phyloP scores from a whole-genome alignment of 768 basidiomycete species.

The Lactarius deliciosus region DNA sequence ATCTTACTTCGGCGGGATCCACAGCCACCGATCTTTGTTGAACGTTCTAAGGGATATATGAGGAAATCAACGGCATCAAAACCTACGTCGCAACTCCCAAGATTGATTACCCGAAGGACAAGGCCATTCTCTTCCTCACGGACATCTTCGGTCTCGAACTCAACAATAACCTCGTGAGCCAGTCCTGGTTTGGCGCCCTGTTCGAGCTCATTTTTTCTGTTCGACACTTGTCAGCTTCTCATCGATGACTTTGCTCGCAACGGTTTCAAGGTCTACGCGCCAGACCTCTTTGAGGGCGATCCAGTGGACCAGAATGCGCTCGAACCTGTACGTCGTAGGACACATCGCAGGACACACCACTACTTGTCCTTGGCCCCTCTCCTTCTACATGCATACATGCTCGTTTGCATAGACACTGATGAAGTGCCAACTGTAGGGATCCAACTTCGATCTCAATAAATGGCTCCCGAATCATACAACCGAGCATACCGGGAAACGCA shows the following conservation, averaged over 20 bases:
- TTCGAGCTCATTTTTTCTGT: not conserved
- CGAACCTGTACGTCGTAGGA: constrained; percentile 18
- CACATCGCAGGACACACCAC: too few relatives aligned
- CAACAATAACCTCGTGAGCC: constrained; percentile 37
- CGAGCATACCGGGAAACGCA: constrained; percentile 24
- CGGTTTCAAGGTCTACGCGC: constrained; percentile 34
- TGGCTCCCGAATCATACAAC: constrained; percentile 29
- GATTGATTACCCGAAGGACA: constrained; percentile 41
- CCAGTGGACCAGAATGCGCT: constrained; percentile 29
- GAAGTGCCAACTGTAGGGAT: not conserved
- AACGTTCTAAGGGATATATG: constrained; percentile 35
- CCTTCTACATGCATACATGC: not conserved
- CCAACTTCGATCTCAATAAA: constrained; percentile 1
- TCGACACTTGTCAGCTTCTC: constrained; percentile 38
- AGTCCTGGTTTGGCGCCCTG: not conserved
- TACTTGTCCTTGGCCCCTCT: not conserved
- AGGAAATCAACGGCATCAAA: constrained; percentile 39
- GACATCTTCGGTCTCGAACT: constrained; percentile 41
- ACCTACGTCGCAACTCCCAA: constrained; percentile 44
- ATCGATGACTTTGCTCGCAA: constrained; percentile 46
- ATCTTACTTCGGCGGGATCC: not conserved
- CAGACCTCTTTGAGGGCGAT: constrained; percentile 35
- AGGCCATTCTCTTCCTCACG: constrained; percentile 43
- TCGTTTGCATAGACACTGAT: not conserved
- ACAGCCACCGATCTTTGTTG: not conserved